These are phyloP conservation scores for Opeltia flavorubescens DNA, from an alignment of 495 filamentous ascomycete genomes.

Conservation along the genomic window DNA sequence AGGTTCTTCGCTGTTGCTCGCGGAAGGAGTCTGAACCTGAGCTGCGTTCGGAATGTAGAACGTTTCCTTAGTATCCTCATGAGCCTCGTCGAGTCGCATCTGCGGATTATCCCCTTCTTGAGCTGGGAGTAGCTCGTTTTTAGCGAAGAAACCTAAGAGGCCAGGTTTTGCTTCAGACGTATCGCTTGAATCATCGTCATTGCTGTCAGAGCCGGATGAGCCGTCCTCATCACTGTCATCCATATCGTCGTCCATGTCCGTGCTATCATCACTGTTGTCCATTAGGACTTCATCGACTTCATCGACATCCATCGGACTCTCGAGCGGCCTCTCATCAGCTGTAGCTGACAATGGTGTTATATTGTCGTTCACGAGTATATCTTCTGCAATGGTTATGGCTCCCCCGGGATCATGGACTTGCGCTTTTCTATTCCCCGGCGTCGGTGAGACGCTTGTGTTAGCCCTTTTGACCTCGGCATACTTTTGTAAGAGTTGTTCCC, in stretches of 20 bases:
- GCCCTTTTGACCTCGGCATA: constrained; percentile 53
- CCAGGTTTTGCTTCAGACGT: constrained; percentile 36
- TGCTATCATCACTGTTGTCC: constrained; percentile 68
- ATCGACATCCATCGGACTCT: constrained; percentile 29
- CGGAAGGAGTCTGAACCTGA: constrained; percentile 14
- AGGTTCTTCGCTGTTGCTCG: constrained; percentile 12
- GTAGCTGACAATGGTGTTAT: background rate
- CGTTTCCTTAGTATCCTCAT: constrained; percentile 31
- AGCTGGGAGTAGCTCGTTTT: constrained; percentile 25
- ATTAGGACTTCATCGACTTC: constrained; percentile 53
- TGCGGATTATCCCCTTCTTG: constrained; percentile 17
- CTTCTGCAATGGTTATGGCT: background rate
- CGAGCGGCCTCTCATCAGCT: background rate
- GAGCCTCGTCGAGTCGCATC: constrained; percentile 11
- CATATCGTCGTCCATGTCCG: constrained; percentile 81
- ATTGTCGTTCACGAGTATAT: background rate
- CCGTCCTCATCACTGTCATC: constrained; percentile 48
- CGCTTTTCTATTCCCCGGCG: background rate
- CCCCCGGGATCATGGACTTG: constrained; percentile 1
- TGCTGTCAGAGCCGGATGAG: constrained; percentile 18
- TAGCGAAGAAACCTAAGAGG: constrained; percentile 52
- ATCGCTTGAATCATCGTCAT: constrained; percentile 35
- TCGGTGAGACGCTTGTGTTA: background rate
- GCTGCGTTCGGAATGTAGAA: constrained; percentile 31
- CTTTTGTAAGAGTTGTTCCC: constrained; percentile 64